Percentiles rank a stretch among this genome's conserved stretches.
Evolutionary conservation across 73 alveolate genomes (phyloP).

Genomic region (Paramecium octaurelia): DNA sequence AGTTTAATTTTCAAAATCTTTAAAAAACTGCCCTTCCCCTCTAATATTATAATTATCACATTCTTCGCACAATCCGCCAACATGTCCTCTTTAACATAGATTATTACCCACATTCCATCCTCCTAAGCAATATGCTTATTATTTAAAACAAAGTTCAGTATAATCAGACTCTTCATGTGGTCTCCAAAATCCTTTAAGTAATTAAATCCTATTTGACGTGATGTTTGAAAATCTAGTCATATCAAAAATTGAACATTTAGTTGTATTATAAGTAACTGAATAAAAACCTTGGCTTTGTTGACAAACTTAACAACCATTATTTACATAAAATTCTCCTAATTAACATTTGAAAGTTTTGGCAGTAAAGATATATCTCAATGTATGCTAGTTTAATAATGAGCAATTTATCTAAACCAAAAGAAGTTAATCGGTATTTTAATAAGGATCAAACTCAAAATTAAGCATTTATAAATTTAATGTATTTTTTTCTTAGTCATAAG

Average conservation of each 20-base stretch:
- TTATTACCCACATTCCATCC: slow-evolving; percentile 19
- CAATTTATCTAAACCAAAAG: neutral
- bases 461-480: neutral
- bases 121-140: neutral
- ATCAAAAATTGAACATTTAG: neutral
- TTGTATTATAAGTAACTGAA: neutral
- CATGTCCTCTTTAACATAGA: neutral
- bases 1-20: neutral
- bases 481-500: neutral
- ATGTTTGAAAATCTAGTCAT: neutral
- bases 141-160: neutral
- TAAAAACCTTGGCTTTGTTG: neutral
- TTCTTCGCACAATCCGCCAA: slow-evolving; percentile 46
- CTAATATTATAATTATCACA: slow-evolving; percentile 6
- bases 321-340: neutral
- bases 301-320: neutral
- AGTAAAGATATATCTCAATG: neutral
- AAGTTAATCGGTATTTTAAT: neutral
- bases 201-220: neutral
- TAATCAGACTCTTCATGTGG: neutral
- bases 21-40: neutral
- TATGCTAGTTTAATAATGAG: neutral
- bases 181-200: neutral
- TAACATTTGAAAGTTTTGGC: neutral
- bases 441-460: neutral